Percentiles rank a stretch among this genome's conserved stretches.
Conservation (phyloP, 331 rosid species). For the Spiraea crenata region DNA sequence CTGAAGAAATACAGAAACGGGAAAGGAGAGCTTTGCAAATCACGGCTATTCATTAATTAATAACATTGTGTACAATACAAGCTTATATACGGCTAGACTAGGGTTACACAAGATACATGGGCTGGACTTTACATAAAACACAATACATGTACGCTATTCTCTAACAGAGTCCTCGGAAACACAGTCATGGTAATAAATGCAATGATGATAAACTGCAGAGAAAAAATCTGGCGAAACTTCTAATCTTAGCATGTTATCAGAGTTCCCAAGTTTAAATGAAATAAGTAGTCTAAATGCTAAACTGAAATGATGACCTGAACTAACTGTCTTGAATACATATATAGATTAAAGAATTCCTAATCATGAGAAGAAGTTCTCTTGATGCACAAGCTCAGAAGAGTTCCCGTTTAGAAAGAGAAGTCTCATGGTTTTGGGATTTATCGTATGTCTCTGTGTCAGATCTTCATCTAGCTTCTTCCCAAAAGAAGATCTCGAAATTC, state of each 20-base stretch:
- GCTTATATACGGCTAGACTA: too few relatives aligned
- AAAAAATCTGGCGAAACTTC: not conserved
- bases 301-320: conserved; percentile 40
- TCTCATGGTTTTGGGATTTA: conserved; percentile 32
- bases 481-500: conserved; percentile 37
- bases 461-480: conserved; percentile 49
- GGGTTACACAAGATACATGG: too few relatives aligned
- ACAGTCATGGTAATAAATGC: conserved; percentile 58
- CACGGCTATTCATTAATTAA: too few relatives aligned
- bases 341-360: conserved; percentile 51
- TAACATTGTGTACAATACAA: too few relatives aligned
- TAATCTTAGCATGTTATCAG: not conserved
- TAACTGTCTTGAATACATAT: conserved; percentile 46
- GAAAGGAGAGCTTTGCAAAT: too few relatives aligned
- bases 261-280: conserved; percentile 3
- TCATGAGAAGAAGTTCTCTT: conserved; percentile 62
- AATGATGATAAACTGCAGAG: conserved; percentile 48
- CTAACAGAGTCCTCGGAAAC: conserved; percentile 52
- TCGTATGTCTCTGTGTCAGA: conserved; percentile 35
- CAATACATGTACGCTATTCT: too few relatives aligned
- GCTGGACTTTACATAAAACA: too few relatives aligned
- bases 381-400: conserved; percentile 47
- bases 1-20: too few relatives aligned
- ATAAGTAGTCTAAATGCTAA: not conserved
- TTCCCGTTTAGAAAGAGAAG: conserved; percentile 58